A percentile compares a stretch with the other conserved stretches of the same genome.
phyloP scores from a whole-genome alignment of 2,329 filamentous ascomycete genomes.

The Aspergillus carbonarius region DNA sequence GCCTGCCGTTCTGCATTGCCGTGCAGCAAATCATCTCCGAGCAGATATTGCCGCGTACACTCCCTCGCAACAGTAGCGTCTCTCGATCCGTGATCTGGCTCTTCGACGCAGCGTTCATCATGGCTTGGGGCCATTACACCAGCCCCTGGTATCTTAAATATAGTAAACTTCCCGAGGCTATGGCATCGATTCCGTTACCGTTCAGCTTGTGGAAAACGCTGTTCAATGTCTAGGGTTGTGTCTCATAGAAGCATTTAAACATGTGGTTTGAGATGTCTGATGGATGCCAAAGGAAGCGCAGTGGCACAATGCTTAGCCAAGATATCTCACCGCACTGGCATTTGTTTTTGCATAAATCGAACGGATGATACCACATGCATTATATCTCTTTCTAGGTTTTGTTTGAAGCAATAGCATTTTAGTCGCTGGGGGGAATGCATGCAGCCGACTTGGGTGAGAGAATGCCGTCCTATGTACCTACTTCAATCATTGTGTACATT shows the following conservation, averaged over 20 bases:
- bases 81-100: slow-evolving; percentile 5
- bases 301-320: too few relatives aligned
- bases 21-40: slow-evolving; percentile 11
- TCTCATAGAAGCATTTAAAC: not conserved
- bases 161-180: slow-evolving; percentile 17
- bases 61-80: not conserved
- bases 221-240: not conserved
- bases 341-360: too few relatives aligned
- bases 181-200: slow-evolving; percentile 11
- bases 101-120: slow-evolving; percentile 8
- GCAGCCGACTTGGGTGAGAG: too few relatives aligned
- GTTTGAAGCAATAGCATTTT: too few relatives aligned
- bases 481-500: too few relatives aligned
- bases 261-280: not conserved
- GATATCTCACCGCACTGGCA: too few relatives aligned
- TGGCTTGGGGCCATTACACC: slow-evolving; percentile 15
- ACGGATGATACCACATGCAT: too few relatives aligned
- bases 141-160: slow-evolving; percentile 19
- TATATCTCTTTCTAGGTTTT: too few relatives aligned
- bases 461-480: too few relatives aligned
- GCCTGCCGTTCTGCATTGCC: slow-evolving; percentile 13
- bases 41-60: not conserved
- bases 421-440: too few relatives aligned
- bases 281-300: too few relatives aligned
- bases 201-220: slow-evolving; percentile 4